Evolutionary conservation across 108 stramenopile species (phyloP).

Genomic region (Mediolabrus comicus): DNA sequence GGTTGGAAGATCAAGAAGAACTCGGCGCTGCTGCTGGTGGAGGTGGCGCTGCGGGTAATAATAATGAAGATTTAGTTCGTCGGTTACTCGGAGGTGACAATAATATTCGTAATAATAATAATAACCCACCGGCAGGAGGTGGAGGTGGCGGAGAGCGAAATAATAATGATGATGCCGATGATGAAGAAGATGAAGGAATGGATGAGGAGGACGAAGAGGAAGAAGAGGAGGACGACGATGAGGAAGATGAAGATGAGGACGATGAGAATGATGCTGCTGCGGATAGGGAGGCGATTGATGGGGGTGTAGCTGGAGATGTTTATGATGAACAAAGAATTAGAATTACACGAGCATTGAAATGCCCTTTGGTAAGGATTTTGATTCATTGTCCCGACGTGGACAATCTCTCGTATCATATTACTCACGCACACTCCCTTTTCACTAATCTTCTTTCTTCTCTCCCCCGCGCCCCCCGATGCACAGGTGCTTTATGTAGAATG

Average conservation of each 20-base stretch:
- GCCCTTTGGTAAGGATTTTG: constrained; percentile 26
- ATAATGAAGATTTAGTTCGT: constrained; percentile 10
- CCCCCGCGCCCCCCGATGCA: not conserved
- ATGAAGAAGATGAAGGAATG: constrained; percentile 10
- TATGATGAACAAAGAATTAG: constrained; percentile 13
- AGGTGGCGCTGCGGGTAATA: constrained; percentile 27
- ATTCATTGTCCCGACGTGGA: not conserved
- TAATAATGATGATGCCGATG: constrained; percentile 15
- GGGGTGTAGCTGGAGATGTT: constrained; percentile 47
- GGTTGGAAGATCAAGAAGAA: constrained; percentile 39
- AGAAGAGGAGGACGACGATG: constrained; percentile 21
- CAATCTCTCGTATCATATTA: too few species aligned
- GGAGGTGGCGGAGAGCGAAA: constrained; percentile 11
- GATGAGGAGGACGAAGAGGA: constrained; percentile 17
- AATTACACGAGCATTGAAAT: constrained; percentile 28
- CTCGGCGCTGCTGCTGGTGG: constrained; percentile 31
- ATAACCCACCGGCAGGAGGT: constrained; percentile 27
- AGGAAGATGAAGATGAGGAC: constrained; percentile 21
- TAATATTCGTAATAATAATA: constrained; percentile 34
- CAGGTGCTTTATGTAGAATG: constrained; percentile 57
- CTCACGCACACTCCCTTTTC: not conserved
- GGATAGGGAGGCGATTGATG: constrained; percentile 35
- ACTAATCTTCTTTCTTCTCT: not conserved
- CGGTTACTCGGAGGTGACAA: constrained; percentile 27
- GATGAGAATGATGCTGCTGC: constrained; percentile 17